These are phyloP conservation scores for Saccharomyces mikatae DNA, from an alignment of 805 yeast genomes.

Conservation along the genomic window DNA sequence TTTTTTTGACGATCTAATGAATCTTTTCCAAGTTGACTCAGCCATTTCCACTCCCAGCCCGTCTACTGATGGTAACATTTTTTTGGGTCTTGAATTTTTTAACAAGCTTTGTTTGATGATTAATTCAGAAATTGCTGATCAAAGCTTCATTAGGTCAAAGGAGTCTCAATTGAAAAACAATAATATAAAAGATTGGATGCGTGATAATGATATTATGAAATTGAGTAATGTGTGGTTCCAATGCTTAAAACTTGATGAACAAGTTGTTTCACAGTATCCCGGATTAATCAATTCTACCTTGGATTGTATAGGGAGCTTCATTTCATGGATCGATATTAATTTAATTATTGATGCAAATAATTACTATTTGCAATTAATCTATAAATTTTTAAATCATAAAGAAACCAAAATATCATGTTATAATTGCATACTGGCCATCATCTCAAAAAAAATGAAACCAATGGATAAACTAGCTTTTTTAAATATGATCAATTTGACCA, in stretches of 20 bases:
- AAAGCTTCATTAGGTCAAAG: slow-evolving; percentile 64
- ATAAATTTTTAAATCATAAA: slow-evolving; percentile 44
- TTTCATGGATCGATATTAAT: slow-evolving; percentile 86
- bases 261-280: slow-evolving; percentile 18
- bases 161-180: slow-evolving; percentile 57
- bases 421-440: slow-evolving; percentile 44
- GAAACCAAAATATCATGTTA: slow-evolving; percentile 52
- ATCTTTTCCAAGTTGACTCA: slow-evolving; percentile 17
- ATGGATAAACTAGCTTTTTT: slow-evolving; percentile 56
- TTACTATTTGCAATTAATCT: slow-evolving; percentile 49
- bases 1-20: slow-evolving; percentile 26
- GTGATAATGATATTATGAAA: slow-evolving; percentile 63
- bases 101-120: slow-evolving; percentile 63
- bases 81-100: slow-evolving; percentile 57
- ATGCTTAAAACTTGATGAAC: slow-evolving; percentile 21
- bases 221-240: slow-evolving; percentile 63
- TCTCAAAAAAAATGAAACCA: slow-evolving; percentile 73
- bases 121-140: slow-evolving; percentile 92
- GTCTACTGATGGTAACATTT: slow-evolving; percentile 25
- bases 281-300: slow-evolving; percentile 26
- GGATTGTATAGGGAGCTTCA: slow-evolving; percentile 72
- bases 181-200: slow-evolving; percentile 69
- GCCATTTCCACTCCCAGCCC: slow-evolving; percentile 4
- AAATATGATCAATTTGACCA: slow-evolving; percentile 57
- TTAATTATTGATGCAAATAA: slow-evolving; percentile 49